A percentile compares a stretch with the other conserved stretches of the same genome.
These are phyloP conservation scores for Myochromella boudieri DNA, from an alignment of 768 basidiomycete species.

Conservation along the genomic window DNA sequence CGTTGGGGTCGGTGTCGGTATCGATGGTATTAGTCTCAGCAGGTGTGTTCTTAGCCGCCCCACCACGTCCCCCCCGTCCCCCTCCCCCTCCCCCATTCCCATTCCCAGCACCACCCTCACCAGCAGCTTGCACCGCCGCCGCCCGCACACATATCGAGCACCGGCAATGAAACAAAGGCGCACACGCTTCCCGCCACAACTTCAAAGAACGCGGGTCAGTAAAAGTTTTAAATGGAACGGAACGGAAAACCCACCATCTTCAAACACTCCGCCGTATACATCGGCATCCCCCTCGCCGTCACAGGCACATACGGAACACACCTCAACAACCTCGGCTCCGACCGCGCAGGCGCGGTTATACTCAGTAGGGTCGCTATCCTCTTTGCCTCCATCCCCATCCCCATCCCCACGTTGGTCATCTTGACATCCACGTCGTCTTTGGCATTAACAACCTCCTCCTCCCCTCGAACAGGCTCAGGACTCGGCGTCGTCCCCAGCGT, in stretches of 20 bases:
- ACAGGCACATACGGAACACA: slow-evolving; percentile 71
- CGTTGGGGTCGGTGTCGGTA: slow-evolving; percentile 6
- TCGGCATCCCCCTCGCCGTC: slow-evolving; percentile 52
- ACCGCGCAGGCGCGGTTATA: too few relatives aligned
- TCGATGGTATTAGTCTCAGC: slow-evolving; percentile 12
- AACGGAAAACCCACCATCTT: slow-evolving; percentile 43
- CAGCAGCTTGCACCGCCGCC: slow-evolving; percentile 48
- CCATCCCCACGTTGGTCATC: too few relatives aligned
- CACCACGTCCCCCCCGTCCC: neutral
- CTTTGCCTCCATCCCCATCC: too few relatives aligned
- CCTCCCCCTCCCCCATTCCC: neutral
- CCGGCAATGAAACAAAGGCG: slow-evolving; percentile 68
- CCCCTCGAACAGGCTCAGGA: slow-evolving; percentile 51
- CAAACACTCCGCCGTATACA: slow-evolving; percentile 58
- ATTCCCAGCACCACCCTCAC: slow-evolving; percentile 22
- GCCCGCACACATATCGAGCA: slow-evolving; percentile 77
- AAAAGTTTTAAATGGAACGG: slow-evolving; percentile 8
- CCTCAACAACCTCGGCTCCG: too few relatives aligned
- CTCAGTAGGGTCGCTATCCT: too few relatives aligned
- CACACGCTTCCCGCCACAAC: slow-evolving; percentile 76
- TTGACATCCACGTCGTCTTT: slow-evolving; percentile 37
- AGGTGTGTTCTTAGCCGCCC: neutral
- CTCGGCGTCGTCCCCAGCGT: slow-evolving; percentile 80
- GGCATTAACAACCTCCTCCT: slow-evolving; percentile 28
- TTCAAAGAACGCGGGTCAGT: slow-evolving; percentile 24